A percentile compares a stretch with the other conserved stretches of the same genome.
These are phyloP conservation scores for Mycothermus thermophilus DNA, from an alignment of 495 filamentous ascomycete genomes.

Conservation along the genomic window DNA sequence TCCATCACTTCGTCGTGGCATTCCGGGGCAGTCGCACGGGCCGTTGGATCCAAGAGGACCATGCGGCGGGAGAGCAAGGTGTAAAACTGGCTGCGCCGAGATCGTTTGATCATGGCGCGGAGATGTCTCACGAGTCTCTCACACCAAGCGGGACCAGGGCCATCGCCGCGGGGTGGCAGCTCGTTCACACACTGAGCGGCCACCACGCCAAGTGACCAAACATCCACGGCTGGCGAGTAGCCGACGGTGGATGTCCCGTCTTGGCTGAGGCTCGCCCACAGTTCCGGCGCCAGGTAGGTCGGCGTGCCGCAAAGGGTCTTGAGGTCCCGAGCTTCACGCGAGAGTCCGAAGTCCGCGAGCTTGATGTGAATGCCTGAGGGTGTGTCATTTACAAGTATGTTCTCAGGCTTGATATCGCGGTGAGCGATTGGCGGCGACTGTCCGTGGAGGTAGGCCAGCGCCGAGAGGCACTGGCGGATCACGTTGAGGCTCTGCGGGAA, in stretches of 20 bases:
- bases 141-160: too few species aligned
- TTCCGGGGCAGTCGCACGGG: neutral
- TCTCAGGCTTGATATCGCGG: constrained; percentile 6
- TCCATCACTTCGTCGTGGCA: neutral
- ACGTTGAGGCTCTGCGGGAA: neutral
- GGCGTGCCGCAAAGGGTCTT: constrained; percentile 1
- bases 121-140: neutral
- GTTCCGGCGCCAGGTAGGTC: neutral
- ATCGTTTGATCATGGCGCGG: neutral
- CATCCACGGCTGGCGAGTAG: neutral
- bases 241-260: neutral
- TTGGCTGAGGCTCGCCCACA: neutral
- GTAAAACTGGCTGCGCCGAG: neutral
- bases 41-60: neutral
- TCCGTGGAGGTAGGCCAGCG: constrained; percentile 4
- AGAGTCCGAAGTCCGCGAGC: constrained; percentile 3
- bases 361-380: constrained; percentile 1
- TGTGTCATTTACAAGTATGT: constrained; percentile 1
- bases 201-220: neutral
- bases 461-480: neutral
- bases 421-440: constrained; percentile 5
- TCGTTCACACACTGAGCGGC: neutral
- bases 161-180: neutral
- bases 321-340: neutral
- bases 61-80: neutral